Percentiles rank a stretch among this genome's conserved stretches.
Conservation (phyloP, 768 basidiomycete genomes). For the Collybiopsis luxurians region DNA sequence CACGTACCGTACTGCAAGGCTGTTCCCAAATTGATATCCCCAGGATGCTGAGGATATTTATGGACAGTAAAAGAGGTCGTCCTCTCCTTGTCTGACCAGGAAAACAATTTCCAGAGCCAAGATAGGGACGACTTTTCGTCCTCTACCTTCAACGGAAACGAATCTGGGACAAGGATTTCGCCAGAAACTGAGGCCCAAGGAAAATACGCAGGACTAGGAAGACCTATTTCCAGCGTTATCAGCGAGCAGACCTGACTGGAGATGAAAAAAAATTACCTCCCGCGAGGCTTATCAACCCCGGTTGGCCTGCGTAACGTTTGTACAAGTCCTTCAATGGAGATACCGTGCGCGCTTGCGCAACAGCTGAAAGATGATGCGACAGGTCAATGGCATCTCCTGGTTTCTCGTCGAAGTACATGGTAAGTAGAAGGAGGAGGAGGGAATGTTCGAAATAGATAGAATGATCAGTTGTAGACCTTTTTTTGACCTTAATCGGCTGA, state of each 20-base stretch:
- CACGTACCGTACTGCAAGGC: slow-evolving; percentile 67
- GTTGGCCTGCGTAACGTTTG: slow-evolving; percentile 53
- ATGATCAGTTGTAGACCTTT: neutral
- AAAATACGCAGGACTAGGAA: slow-evolving; percentile 68
- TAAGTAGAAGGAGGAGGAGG: too few relatives aligned
- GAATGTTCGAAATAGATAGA: neutral
- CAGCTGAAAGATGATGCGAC: slow-evolving; percentile 65
- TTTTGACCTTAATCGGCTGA: too few relatives aligned
- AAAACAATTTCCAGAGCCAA: slow-evolving; percentile 61
- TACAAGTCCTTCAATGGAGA: slow-evolving; percentile 69
- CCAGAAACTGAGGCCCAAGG: slow-evolving; percentile 64
- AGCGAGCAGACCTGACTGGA: slow-evolving; percentile 3
- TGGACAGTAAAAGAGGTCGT: slow-evolving; percentile 52
- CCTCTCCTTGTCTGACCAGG: slow-evolving; percentile 33
- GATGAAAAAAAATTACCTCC: slow-evolving; percentile 46
- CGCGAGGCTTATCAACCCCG: slow-evolving; percentile 60
- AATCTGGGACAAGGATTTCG: slow-evolving; percentile 47
- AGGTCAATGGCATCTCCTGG: slow-evolving; percentile 56
- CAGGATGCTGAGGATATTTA: slow-evolving; percentile 49
- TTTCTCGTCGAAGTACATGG: slow-evolving; percentile 30
- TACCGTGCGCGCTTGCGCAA: slow-evolving; percentile 43
- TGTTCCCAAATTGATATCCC: slow-evolving; percentile 55
- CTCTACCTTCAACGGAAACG: slow-evolving; percentile 37
- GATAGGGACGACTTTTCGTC: slow-evolving; percentile 33
- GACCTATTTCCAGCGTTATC: slow-evolving; percentile 33